Evolutionary conservation across 2,329 filamentous ascomycete genomes (phyloP).

Genomic region (Thelonectria discophora): DNA sequence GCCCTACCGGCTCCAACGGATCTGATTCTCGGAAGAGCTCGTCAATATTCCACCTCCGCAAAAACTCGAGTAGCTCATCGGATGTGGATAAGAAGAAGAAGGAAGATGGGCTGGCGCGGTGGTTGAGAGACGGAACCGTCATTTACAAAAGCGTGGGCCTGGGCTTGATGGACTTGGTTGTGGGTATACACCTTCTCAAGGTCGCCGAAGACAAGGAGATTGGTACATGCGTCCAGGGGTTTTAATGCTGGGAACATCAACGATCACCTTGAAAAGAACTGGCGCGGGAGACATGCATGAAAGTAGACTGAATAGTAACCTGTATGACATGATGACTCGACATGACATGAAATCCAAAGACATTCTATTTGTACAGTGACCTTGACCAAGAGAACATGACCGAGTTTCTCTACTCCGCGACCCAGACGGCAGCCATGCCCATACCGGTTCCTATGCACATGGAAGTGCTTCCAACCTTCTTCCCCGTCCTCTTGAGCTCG

Average conservation of each 20-base stretch:
- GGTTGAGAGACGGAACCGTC: slow-evolving; percentile 70
- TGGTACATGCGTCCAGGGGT: slow-evolving; percentile 62
- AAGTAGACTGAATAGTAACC: neutral
- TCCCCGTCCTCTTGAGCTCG: slow-evolving; percentile 83
- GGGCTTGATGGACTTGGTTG: slow-evolving; percentile 72
- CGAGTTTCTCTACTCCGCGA: slow-evolving; percentile 74
- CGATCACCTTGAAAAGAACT: slow-evolving; percentile 3
- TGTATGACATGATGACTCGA: neutral
- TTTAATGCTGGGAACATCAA: slow-evolving; percentile 47
- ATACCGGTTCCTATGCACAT: slow-evolving; percentile 98
- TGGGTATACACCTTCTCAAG: slow-evolving; percentile 66
- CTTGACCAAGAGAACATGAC: slow-evolving; percentile 4
- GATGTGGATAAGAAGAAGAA: slow-evolving; percentile 52
- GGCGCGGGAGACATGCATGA: slow-evolving; percentile 24
- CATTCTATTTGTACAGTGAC: slow-evolving; percentile 42
- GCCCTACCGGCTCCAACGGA: slow-evolving; percentile 45
- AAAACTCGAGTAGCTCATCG: slow-evolving; percentile 41
- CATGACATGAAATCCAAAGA: slow-evolving; percentile 22
- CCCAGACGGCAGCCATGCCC: slow-evolving; percentile 98
- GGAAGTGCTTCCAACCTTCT: slow-evolving; percentile 89
- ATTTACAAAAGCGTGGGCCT: slow-evolving; percentile 75
- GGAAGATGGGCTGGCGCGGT: slow-evolving; percentile 61
- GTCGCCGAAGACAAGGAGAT: slow-evolving; percentile 64
- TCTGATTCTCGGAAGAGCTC: slow-evolving; percentile 45
- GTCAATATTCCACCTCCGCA: slow-evolving; percentile 46